Percentiles rank a stretch among this genome's conserved stretches.
Conservation (phyloP, 1,284 basidiomycete genomes). For the Ustilago loliicola region DNA sequence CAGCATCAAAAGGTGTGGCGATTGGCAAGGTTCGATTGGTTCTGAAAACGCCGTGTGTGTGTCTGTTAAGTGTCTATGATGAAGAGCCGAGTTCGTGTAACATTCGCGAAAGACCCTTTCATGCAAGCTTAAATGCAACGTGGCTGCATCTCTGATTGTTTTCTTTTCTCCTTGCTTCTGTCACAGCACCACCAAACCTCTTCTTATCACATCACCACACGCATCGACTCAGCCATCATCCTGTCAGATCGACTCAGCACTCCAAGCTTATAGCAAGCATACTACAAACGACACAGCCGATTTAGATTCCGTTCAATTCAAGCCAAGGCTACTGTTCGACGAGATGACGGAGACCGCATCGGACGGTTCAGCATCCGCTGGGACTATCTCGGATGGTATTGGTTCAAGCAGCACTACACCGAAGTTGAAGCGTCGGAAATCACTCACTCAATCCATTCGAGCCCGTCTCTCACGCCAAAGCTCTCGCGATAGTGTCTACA, state of each 20-base stretch:
- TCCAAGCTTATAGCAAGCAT: no score
- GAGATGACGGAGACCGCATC: background rate
- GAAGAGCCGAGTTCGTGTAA: no score
- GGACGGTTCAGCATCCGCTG: background rate
- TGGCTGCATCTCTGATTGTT: no score
- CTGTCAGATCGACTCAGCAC: no score
- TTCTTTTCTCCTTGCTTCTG: background rate
- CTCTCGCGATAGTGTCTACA: background rate
- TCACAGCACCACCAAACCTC: background rate
- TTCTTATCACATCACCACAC: background rate
- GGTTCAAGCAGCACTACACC: background rate
- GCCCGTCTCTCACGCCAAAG: background rate
- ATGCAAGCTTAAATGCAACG: background rate
- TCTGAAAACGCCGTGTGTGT: background rate
- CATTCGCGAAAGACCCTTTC: background rate
- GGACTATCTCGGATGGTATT: no score
- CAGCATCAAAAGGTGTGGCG: no score
- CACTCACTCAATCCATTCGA: background rate
- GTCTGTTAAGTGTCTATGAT: no score
- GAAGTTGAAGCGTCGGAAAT: background rate
- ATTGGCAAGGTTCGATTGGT: no score
- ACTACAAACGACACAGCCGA: no score
- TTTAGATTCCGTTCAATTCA: no score
- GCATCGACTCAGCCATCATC: no score
- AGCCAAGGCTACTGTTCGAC: background rate